Base-by-base conservation (phyloP, 345 rosid genomes). In the Jatropha curcas region DNA sequence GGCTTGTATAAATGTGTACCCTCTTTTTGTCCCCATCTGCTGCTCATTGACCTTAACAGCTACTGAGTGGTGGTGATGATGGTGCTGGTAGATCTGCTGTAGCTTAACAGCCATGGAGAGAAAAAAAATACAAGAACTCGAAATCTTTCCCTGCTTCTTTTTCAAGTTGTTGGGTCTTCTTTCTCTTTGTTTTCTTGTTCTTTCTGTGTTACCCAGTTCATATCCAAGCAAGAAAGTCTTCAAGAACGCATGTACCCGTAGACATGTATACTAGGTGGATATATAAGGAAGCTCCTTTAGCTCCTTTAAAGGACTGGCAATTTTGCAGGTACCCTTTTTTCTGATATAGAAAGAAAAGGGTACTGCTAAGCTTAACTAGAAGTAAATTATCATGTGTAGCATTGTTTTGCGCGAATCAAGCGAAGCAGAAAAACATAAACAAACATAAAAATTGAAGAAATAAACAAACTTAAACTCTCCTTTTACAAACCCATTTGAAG, bases 1-100 rank as follows among this genome's bases (percentile, higher is more conserved):
- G 0, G 89, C 66, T 77, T 85, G 91, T 51, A 92, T 86, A 60
- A 89, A 89, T 65, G 95, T 90, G 81, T 84, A 82, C 30, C 91
- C 86, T 57, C 84, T 88, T 61, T 90, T 86, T 28, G 83, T 73
- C 76, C 86, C 88, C 81, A 82, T 82, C 35, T 83, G 79, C 16
- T 72, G 91, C 51, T 88, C 92, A 20, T 75, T 81, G 82, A 87
- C 85, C 80, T 79, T 88, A 85, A 87, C 81, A 60, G 88, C 82
- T 80, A 88, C 90, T 22, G 84, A 77, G 76, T 85, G 89, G 30
- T 37, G 76, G 33, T 84, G 87, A 52, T 65, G 72, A 20, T 52
- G 65, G 17, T 66, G 57, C 20, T 63, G 65, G 50, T 85, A 85
- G 68, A 77, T 81, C 76, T 82, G 90, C 61, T 80, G 84, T 84